Evolutionary conservation across 352 stramenopile species (phyloP), one percentile per base, ranked within the genome.

Genomic region (Phytophthora kernoviae): DNA sequence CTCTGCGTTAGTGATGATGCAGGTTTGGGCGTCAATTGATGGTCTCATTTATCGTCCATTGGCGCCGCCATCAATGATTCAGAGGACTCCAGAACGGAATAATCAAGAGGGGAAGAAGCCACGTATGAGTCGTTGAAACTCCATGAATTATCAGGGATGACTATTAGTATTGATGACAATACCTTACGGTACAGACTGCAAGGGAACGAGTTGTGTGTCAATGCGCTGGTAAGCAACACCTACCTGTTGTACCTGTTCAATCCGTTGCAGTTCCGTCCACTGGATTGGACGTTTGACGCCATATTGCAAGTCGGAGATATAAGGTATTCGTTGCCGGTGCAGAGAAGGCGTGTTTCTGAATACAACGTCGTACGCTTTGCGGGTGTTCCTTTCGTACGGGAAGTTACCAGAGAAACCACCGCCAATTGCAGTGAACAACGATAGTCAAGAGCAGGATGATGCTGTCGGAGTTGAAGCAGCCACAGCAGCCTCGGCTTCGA

Each of bases 221-320:
- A 95, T 51, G 79, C 84, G 1, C 63, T 95, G 24, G 80, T 92
- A 46, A 90, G 82, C 73, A 95, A 93, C 58, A 87, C 87, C 56
- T 95, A 93, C 66, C 64, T 95, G 60, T 65, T 95, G n/a, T 93
- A 95, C 27, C 54, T 95, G 30, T 95, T 95, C 72, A 95, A 95
- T 48, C 84, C 87, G 40, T 67, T 92, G 34, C 65, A 81, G 50
- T 95, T 90, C 55, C 84, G 83, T 3, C 87, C 87, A 9, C 71
- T 94, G 40, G 84, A 95, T 57, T 95, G 84, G 84, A 90, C 77
- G 6, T 95, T 91, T 60, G 68, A 87, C 26, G 81, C 82, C 0
- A 64, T 84, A 18, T 36, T 95, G 27, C 70, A 83, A 59, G 70
- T 95, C 20, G 84, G 86, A 27, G 66, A 72, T 9, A 52, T 37